A percentile compares a stretch with the other conserved stretches of the same genome.
Conservation (phyloP, 352 stramenopile genomes). For the Globisporangium yorkense region DNA sequence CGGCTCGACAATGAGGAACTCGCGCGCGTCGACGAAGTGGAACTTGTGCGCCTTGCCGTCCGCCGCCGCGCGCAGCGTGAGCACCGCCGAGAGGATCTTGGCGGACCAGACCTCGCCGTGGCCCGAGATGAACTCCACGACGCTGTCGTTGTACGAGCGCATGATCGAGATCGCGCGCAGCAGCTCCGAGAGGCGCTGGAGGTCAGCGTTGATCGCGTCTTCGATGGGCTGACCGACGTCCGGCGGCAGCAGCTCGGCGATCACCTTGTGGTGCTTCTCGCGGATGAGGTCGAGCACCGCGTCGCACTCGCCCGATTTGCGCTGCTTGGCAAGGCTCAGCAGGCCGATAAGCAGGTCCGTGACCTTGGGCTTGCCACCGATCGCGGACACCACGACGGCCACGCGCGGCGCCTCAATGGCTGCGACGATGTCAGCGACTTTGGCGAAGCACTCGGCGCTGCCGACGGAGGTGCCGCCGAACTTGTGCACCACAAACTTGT, state of each 20-base stretch:
- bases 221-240: conserved; percentile 53
- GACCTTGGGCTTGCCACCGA: conserved; percentile 95
- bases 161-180: conserved; percentile 87
- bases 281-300: conserved; percentile 64
- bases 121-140: conserved; percentile 92
- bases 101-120: conserved; percentile 96
- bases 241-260: conserved; percentile 47
- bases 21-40: conserved; percentile 90
- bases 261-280: conserved; percentile 74
- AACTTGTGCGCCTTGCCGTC: conserved; percentile 65
- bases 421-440: conserved; percentile 69
- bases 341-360: conserved; percentile 93
- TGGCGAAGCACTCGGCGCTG: conserved; percentile 89
- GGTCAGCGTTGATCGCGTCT: conserved; percentile 49
- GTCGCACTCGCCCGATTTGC: conserved; percentile 65
- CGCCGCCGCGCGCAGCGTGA: conserved; percentile 33
- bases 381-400: conserved; percentile 92
- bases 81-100: conserved; percentile 85
- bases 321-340: conserved; percentile 83
- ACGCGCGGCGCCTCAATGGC: conserved; percentile 38
- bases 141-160: conserved; percentile 78
- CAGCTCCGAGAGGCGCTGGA: conserved; percentile 70
- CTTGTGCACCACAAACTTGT: conserved; percentile 94
- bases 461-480: conserved; percentile 96
- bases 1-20: conserved; percentile 79